Conservation (phyloP, 176 grass and related monocot species). For the Poa pratensis region DNA sequence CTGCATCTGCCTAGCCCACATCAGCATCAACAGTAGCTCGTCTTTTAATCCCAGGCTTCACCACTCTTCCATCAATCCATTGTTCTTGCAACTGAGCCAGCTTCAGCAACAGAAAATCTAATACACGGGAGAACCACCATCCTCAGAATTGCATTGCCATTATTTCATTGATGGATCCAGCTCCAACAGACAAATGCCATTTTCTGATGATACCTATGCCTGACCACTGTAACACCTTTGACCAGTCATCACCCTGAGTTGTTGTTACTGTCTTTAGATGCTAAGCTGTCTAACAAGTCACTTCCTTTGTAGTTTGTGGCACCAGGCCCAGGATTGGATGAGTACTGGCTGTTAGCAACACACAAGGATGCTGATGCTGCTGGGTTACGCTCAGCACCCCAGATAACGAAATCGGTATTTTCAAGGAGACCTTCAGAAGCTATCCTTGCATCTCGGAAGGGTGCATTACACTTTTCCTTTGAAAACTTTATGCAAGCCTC, state of each 20-base stretch:
- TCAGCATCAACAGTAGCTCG: background rate
- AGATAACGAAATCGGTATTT: conserved; percentile 43
- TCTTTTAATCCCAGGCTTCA: background rate
- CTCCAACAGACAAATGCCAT: background rate
- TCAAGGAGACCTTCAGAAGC: conserved; percentile 33
- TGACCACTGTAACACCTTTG: background rate
- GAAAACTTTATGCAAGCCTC: conserved; percentile 28
- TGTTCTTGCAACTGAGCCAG: background rate
- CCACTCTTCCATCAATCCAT: background rate
- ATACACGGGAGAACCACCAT: background rate
- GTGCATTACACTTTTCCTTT: conserved; percentile 6
- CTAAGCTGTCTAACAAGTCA: conserved; percentile 48
- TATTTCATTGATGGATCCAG: background rate
- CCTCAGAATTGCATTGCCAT: background rate
- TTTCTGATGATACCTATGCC: background rate
- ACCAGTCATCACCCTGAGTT: conserved; percentile 16
- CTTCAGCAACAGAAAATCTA: background rate
- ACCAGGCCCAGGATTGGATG: background rate
- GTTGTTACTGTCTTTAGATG: conserved; percentile 5
- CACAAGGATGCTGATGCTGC: background rate
- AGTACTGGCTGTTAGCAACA: background rate
- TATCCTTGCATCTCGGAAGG: conserved; percentile 25
- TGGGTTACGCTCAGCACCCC: background rate
- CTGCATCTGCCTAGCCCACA: too few species aligned
- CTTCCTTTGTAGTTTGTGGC: conserved; percentile 19